Evolutionary conservation across 2,329 filamentous ascomycete species (phyloP).

Genomic region (Byssoonygena ceratinophila): DNA sequence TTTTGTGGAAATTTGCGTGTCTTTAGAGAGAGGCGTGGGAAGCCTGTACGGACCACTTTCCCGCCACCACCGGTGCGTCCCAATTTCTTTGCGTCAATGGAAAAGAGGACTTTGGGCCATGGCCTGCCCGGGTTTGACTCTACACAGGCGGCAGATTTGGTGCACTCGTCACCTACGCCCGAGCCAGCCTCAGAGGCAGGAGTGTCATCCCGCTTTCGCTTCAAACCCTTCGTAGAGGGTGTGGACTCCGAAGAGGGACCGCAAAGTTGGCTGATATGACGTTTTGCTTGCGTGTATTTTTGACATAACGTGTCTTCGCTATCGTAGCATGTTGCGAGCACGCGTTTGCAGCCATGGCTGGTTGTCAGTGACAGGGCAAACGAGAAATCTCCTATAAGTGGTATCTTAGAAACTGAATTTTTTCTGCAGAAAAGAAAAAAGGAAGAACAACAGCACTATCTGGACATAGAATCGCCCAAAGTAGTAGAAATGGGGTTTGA

Average conservation of each 20-base stretch:
- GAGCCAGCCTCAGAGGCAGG: conserved; percentile 3
- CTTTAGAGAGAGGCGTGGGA: conserved; percentile 19
- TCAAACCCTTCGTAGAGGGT: conserved; percentile 4
- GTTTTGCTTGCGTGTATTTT: conserved; percentile 64
- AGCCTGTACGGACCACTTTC: conserved; percentile 37
- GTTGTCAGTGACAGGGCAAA: conserved; percentile 37
- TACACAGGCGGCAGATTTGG: neutral
- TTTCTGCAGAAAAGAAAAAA: too few relatives aligned
- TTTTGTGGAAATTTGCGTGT: neutral
- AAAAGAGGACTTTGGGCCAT: conserved; percentile 30
- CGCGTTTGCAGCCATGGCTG: conserved; percentile 32
- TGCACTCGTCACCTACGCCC: neutral
- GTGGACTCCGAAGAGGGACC: neutral
- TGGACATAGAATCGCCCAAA: too few relatives aligned
- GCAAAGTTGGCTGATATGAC: conserved; percentile 44
- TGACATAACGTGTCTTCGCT: conserved; percentile 41
- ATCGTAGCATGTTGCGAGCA: conserved; percentile 40
- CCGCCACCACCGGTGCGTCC: conserved; percentile 28
- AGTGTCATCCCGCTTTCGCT: conserved; percentile 18
- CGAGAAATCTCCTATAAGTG: conserved; percentile 36
- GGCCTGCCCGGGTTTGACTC: neutral
- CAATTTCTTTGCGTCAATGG: conserved; percentile 37
- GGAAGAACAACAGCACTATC: too few relatives aligned
- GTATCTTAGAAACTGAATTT: neutral
- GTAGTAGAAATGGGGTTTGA: neutral